Conservation (phyloP, 106 monocot species). For the Iris macrosiphon region DNA sequence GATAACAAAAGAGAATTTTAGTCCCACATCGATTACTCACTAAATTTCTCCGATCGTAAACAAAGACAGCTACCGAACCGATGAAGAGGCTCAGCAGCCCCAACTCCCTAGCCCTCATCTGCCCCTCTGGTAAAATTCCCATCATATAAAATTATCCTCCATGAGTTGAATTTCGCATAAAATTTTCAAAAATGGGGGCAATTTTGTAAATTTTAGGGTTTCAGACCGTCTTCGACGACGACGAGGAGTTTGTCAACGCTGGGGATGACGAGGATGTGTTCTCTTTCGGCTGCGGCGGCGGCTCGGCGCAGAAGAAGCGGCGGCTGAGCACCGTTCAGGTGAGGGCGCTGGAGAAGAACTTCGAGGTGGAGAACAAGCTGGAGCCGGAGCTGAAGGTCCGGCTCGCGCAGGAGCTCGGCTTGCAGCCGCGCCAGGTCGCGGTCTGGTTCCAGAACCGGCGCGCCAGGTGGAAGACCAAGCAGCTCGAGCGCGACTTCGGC, state of each 20-base stretch:
- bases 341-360: slow-evolving; percentile 57
- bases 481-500: slow-evolving; percentile 63
- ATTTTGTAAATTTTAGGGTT: no score
- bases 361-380: slow-evolving; percentile 72
- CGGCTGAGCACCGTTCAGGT: slow-evolving; percentile 57
- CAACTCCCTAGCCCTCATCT: neutral
- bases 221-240: neutral
- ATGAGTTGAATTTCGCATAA: neutral
- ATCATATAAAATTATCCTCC: neutral
- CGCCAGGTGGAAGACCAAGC: slow-evolving; percentile 80
- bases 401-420: slow-evolving; percentile 59
- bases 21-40: neutral
- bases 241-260: neutral
- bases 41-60: no score
- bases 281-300: neutral
- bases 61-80: neutral
- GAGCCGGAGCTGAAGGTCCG: slow-evolving; percentile 58
- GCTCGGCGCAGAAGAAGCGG: slow-evolving; percentile 57
- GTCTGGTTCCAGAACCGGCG: slow-evolving; percentile 94
- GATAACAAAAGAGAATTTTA: neutral
- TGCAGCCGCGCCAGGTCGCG: slow-evolving; percentile 75
- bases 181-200: no score
- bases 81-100: slow-evolving; percentile 31
- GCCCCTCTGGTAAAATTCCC: neutral
- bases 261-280: slow-evolving; percentile 7